A percentile compares a stretch with the other conserved stretches of the same genome.
phyloP scores from a whole-genome alignment of 352 stramenopile genomes.

The Phytophthora sojae region DNA sequence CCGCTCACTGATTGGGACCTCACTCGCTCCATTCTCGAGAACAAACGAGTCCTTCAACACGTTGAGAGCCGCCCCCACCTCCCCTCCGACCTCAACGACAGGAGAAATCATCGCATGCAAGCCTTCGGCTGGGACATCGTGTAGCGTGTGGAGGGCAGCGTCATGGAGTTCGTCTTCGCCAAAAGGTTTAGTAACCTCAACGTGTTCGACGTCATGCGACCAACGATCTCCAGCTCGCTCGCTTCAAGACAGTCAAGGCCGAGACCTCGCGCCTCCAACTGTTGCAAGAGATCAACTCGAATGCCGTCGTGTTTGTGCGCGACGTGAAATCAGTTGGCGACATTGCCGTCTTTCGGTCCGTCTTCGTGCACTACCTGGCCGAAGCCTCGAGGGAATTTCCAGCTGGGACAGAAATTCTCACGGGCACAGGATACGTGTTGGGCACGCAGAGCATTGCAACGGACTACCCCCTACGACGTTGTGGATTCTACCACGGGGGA shows the following conservation, averaged over 20 bases:
- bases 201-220: constrained; percentile 37
- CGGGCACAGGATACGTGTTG: constrained; percentile 37
- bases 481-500: too few species aligned
- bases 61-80: too few species aligned
- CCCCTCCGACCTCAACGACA: too few species aligned
- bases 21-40: too few species aligned
- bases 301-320: too few species aligned
- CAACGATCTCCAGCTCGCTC: constrained; percentile 33
- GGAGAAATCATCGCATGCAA: too few species aligned
- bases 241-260: constrained; percentile 42
- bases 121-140: too few species aligned
- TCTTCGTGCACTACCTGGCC: constrained; percentile 46
- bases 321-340: too few species aligned
- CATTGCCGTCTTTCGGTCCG: too few species aligned
- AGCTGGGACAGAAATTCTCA: constrained; percentile 1
- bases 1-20: too few species aligned
- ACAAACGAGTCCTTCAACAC: too few species aligned
- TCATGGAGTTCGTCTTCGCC: constrained; percentile 46
- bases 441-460: constrained; percentile 42
- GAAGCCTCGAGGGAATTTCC: constrained; percentile 19
- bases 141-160: constrained; percentile 21
- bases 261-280: constrained; percentile 42
- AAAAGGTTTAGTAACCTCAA: constrained; percentile 46
- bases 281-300: too few species aligned
- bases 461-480: background rate